Percentiles rank a stretch among this genome's conserved stretches.
Conservation (phyloP, 2,329 filamentous ascomycete species). For the Nemania serpens region DNA sequence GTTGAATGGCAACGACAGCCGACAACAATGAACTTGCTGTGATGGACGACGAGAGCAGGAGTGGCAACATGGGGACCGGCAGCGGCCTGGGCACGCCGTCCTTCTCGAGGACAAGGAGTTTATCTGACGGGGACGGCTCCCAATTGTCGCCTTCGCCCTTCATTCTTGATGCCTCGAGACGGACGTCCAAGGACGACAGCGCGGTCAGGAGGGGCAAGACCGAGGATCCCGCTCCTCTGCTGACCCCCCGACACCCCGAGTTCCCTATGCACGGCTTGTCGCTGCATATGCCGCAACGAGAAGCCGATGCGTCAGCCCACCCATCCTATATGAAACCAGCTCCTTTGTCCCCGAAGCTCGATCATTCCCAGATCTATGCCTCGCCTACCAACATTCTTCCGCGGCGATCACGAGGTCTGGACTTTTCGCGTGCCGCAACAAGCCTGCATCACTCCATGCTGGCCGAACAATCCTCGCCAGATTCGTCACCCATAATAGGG, state of each 20-base stretch:
- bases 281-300: conserved; percentile 68
- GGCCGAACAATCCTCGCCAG: conserved; percentile 83
- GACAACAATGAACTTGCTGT: conserved; percentile 36
- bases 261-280: conserved; percentile 68
- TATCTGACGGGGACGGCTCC: conserved; percentile 66
- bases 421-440: conserved; percentile 91
- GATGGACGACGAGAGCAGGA: conserved; percentile 38
- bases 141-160: conserved; percentile 64
- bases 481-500: conserved; percentile 85
- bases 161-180: conserved; percentile 58
- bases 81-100: conserved; percentile 45
- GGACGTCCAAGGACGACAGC: conserved; percentile 70
- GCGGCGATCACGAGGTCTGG: conserved; percentile 83
- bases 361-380: conserved; percentile 82
- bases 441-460: conserved; percentile 95
- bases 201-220: conserved; percentile 48
- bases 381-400: conserved; percentile 88
- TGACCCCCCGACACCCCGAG: conserved; percentile 73
- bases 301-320: conserved; percentile 40
- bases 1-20: conserved; percentile 31
- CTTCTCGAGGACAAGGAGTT: conserved; percentile 60
- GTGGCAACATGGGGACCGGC: conserved; percentile 11
- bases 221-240: conserved; percentile 50
- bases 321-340: conserved; percentile 57
- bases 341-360: conserved; percentile 84